Percentiles rank a stretch among this genome's conserved stretches.
These are phyloP conservation scores for Cicer judaicum DNA, from an alignment of 306 rosid species.

Conservation along the genomic window DNA sequence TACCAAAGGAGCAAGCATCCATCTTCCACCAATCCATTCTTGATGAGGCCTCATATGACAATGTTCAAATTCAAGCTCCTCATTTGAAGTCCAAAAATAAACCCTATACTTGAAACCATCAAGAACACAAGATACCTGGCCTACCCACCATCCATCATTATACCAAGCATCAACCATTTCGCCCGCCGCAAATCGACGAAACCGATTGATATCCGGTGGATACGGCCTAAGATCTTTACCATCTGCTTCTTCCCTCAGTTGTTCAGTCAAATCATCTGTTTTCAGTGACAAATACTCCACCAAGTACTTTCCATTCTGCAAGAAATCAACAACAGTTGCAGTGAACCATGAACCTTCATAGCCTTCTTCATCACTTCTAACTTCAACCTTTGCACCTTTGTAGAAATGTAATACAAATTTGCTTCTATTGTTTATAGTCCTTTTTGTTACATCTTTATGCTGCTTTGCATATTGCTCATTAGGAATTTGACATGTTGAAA, in stretches of 20 bases:
- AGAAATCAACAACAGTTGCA: constrained; percentile 39
- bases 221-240: constrained; percentile 49
- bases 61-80: constrained; percentile 49
- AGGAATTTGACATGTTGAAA: constrained; percentile 29
- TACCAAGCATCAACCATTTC: constrained; percentile 53
- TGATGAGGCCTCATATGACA: constrained; percentile 54
- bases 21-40: constrained; percentile 52
- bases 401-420: constrained; percentile 25
- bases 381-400: constrained; percentile 47
- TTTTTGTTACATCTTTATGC: neutral
- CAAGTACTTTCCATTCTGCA: constrained; percentile 44
- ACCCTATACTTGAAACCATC: constrained; percentile 42
- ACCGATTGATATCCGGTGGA: constrained; percentile 45
- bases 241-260: constrained; percentile 51
- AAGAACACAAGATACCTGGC: constrained; percentile 45
- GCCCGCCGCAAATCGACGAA: neutral
- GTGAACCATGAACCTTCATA: constrained; percentile 52
- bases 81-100: constrained; percentile 49
- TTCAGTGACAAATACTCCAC: constrained; percentile 53
- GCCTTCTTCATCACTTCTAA: constrained; percentile 56
- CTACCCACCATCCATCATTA: constrained; percentile 63
- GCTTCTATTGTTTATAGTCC: constrained; percentile 12
- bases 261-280: constrained; percentile 52
- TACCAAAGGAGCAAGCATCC: constrained; percentile 47
- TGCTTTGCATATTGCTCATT: constrained; percentile 18